Evolutionary conservation across 2,329 filamentous ascomycete genomes (phyloP).

Genomic region (Aspergillus sp.): DNA sequence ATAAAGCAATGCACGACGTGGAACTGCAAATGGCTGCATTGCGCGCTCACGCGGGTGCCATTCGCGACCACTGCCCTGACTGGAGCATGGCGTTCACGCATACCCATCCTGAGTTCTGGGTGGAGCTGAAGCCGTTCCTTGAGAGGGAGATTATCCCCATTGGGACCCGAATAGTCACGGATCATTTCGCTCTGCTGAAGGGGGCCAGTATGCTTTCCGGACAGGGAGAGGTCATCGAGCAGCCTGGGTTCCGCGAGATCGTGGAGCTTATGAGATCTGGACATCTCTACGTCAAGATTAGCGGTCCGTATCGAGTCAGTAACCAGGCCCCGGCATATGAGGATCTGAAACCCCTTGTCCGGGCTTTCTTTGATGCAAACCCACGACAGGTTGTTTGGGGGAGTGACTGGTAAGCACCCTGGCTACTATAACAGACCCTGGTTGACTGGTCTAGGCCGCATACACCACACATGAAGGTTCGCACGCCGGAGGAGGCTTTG

Average conservation of each 20-base stretch:
- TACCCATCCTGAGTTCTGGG: slow-evolving; percentile 32
- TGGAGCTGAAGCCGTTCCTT: slow-evolving; percentile 23
- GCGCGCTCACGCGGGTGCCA: slow-evolving; percentile 26
- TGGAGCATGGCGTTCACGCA: slow-evolving; percentile 37
- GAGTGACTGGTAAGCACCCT: slow-evolving; percentile 35
- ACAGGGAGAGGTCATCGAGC: slow-evolving; percentile 22
- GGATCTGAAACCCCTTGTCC: slow-evolving; percentile 32
- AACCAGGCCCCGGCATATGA: slow-evolving; percentile 30
- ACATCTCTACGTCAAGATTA: slow-evolving; percentile 39
- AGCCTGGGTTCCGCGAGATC: slow-evolving; percentile 32
- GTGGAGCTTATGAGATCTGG: slow-evolving; percentile 31
- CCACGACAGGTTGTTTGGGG: slow-evolving; percentile 37
- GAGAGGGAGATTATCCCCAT: slow-evolving; percentile 17
- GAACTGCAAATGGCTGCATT: slow-evolving; percentile 34
- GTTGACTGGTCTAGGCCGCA: slow-evolving; percentile 31
- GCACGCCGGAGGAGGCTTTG: slow-evolving; percentile 34
- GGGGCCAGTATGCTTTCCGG: slow-evolving; percentile 32
- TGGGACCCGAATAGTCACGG: slow-evolving; percentile 33
- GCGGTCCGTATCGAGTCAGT: slow-evolving; percentile 39
- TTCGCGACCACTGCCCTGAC: slow-evolving; percentile 19
- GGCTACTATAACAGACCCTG: too few relatives aligned
- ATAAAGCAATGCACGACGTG: slow-evolving; percentile 39
- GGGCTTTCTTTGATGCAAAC: slow-evolving; percentile 34
- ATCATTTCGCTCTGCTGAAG: slow-evolving; percentile 41
- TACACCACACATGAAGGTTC: slow-evolving; percentile 40